These are phyloP conservation scores for Crithidia expoeki DNA, from an alignment of 208 protist species.

Conservation along the genomic window DNA sequence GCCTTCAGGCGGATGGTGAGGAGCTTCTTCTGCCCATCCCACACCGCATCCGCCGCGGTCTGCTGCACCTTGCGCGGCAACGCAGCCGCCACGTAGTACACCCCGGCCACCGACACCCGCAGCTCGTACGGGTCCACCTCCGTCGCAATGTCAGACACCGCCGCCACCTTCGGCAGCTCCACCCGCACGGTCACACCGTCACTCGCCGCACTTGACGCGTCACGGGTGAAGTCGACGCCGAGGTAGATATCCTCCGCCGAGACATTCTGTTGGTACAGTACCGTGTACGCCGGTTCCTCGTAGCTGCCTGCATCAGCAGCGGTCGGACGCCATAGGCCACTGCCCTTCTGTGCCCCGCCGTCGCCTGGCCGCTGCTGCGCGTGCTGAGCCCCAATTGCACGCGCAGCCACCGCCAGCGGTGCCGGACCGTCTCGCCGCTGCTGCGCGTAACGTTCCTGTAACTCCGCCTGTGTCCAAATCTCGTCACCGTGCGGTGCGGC, in stretches of 20 bases:
- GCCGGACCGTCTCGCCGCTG: slow-evolving; percentile 26
- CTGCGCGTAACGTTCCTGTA: slow-evolving; percentile 32
- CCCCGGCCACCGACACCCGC: slow-evolving; percentile 43
- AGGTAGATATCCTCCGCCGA: slow-evolving; percentile 88
- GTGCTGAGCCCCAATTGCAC: slow-evolving; percentile 8
- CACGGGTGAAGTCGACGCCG: slow-evolving; percentile 72
- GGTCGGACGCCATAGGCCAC: slow-evolving; percentile 21
- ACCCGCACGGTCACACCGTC: slow-evolving; percentile 82
- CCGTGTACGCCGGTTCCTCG: slow-evolving; percentile 62
- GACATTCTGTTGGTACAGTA: slow-evolving; percentile 83
- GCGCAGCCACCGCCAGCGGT: slow-evolving; percentile 19
- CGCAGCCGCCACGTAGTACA: slow-evolving; percentile 70
- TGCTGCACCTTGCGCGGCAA: slow-evolving; percentile 66
- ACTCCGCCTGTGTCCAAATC: slow-evolving; percentile 86
- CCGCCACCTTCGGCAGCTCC: slow-evolving; percentile 59
- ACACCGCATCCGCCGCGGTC: slow-evolving; percentile 64
- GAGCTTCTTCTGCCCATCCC: slow-evolving; percentile 63
- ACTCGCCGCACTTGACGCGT: slow-evolving; percentile 51
- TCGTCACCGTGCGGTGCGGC: slow-evolving; percentile 59
- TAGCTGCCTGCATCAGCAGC: slow-evolving; percentile 22
- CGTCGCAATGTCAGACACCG: slow-evolving; percentile 51
- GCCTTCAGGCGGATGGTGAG: slow-evolving; percentile 64
- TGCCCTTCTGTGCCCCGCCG: slow-evolving; percentile 5
- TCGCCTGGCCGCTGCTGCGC: background rate
- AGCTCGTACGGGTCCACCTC: slow-evolving; percentile 72